A percentile compares a stretch with the other conserved stretches of the same genome.
Evolutionary conservation across 2,329 filamentous ascomycete species (phyloP).

Genomic region (Alternaria sp.): DNA sequence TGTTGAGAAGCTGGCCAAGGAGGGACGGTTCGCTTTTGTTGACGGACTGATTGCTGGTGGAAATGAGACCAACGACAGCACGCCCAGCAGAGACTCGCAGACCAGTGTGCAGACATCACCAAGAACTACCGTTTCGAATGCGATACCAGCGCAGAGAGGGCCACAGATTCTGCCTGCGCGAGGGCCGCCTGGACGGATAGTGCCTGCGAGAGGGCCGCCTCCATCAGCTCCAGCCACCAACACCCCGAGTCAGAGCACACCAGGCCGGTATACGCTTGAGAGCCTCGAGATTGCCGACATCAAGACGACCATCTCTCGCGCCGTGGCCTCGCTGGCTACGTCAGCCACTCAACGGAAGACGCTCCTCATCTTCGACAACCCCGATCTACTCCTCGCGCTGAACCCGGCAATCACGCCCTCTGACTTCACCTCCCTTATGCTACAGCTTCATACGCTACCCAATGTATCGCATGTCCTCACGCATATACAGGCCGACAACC

Average conservation of each 20-base stretch:
- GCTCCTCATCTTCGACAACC: constrained; percentile 56
- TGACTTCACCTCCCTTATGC: constrained; percentile 36
- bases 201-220: constrained; percentile 26
- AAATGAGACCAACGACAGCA: constrained; percentile 9
- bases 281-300: constrained; percentile 39
- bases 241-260: background rate
- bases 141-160: background rate
- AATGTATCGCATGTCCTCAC: constrained; percentile 71
- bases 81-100: constrained; percentile 2
- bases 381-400: constrained; percentile 54
- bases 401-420: constrained; percentile 30
- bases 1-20: constrained; percentile 65
- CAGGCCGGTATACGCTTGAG: constrained; percentile 33
- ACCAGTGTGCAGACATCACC: constrained; percentile 7
- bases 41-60: constrained; percentile 74
- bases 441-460: constrained; percentile 53
- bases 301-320: constrained; percentile 34
- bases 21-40: constrained; percentile 73
- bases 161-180: constrained; percentile 24
- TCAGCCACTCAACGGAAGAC: constrained; percentile 32
- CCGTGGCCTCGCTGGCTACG: constrained; percentile 32
- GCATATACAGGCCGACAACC: constrained; percentile 75
- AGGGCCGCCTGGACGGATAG: constrained; percentile 28
- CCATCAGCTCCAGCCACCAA: background rate
- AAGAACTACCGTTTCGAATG: background rate